phyloP scores from a whole-genome alignment of 306 rosid genomes.

The Sindora glabra region DNA sequence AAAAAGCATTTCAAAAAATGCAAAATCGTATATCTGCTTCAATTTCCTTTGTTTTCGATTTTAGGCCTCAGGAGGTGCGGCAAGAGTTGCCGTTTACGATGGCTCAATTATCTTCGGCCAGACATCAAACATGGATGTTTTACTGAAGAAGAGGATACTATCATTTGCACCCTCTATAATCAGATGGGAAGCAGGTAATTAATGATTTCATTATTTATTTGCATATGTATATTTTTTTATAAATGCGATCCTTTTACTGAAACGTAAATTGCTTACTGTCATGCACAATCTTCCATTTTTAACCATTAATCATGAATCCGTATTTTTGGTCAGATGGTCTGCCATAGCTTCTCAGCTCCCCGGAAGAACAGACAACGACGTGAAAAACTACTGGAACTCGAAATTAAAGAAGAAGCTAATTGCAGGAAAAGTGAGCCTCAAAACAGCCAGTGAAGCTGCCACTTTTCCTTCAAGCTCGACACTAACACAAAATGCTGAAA shows the following conservation, averaged over 20 bases:
- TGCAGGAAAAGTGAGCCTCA: conserved; percentile 17
- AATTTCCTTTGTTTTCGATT: no score
- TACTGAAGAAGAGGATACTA: conserved; percentile 69
- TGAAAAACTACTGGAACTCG: conserved; percentile 88
- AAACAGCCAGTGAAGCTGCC: conserved; percentile 2
- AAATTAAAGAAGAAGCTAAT: conserved; percentile 58
- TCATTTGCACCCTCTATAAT: conserved; percentile 50
- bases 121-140: conserved; percentile 84
- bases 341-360: conserved; percentile 65
- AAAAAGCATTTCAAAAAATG: no score
- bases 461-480: conserved; percentile 11
- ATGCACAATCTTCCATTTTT: not conserved
- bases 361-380: conserved; percentile 89
- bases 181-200: conserved; percentile 79
- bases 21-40: not conserved
- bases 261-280: not conserved
- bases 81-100: conserved; percentile 80
- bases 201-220: no score
- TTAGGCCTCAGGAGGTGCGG: conserved; percentile 88
- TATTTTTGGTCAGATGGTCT: conserved; percentile 58
- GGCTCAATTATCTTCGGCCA: conserved; percentile 89
- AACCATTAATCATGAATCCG: not conserved
- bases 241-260: no score
- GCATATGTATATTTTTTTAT: no score
- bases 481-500: conserved; percentile 17